Evolutionary conservation across 371 early-diverging fungal genomes (phyloP), one percentile per base, ranked within the genome.

Genomic region (Mortierella sp.): DNA sequence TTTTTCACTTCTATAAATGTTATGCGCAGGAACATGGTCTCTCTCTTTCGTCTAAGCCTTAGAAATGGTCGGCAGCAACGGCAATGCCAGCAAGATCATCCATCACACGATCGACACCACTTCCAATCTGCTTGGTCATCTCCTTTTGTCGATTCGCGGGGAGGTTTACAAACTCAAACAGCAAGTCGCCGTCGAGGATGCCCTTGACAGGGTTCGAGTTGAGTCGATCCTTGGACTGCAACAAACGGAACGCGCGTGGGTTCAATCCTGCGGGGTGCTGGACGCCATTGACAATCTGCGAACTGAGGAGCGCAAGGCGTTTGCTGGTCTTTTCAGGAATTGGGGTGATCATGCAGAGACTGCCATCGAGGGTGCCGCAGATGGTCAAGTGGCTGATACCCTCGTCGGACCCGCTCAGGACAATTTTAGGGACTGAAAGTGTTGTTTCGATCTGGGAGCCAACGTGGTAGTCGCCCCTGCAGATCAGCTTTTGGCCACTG

Each of bases 221-320:
- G 86, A 93, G 91, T 31, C 94, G 90, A 75, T 92, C 91, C 76
- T 93, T 93, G 53, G 92, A 90, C 26, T 90, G 91, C 59, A 92
- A 82, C 40, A 92, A 86, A 85, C 96, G 88, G 83, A 88, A 98
- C 11, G 97, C 97, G 71, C 97, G 91, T 3, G 99, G 98, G 82
- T 99, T 98, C 50, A 99, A 87, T 14, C 98, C 98, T 10, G 97
- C 98, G 37, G 93, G 88, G 76, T 96, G 97, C 73, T 94, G 95
- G 0, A 96, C 73, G 31, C 93, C 91, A 78, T 94, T 95, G 26
- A 96, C 95, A 77, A 99, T 89, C 46, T 94, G 94, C 46, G 95
- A 92, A 75, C 93, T 94, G 26, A 98, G 74, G 5, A 93, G 91
- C 50, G 92, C 92, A 19, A 97, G 79, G 28, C 99, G 94, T 86